Evolutionary conservation across 345 rosid species (phyloP).

Genomic region (Eucalyptus sp.): DNA sequence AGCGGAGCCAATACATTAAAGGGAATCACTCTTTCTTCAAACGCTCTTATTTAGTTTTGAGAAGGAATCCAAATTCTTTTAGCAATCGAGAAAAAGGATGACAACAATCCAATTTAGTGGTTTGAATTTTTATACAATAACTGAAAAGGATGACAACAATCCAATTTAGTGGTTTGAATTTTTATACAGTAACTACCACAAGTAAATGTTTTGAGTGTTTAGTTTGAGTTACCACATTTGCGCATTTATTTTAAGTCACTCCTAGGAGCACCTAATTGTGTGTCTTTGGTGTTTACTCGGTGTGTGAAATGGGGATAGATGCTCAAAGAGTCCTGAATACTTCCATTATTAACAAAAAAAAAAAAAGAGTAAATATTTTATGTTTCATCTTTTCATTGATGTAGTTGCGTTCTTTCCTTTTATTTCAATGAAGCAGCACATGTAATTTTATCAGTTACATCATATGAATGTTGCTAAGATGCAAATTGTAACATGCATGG

Average conservation of each 20-base stretch:
- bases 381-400: background rate
- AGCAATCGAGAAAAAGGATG: background rate
- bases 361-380: background rate
- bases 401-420: background rate
- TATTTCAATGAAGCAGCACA: background rate
- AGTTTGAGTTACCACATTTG: background rate
- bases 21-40: background rate
- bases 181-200: background rate
- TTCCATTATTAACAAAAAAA: background rate
- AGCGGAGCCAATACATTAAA: background rate
- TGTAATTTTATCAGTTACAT: background rate
- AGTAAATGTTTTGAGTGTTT: background rate
- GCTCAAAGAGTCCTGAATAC: rapidly evolving
- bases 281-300: background rate
- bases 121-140: too few relatives aligned
- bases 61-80: background rate
- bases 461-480: background rate
- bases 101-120: background rate
- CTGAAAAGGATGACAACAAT: background rate
- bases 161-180: background rate
- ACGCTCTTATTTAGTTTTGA: background rate
- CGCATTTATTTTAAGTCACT: background rate
- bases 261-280: background rate
- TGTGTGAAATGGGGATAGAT: background rate
- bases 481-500: background rate